A percentile compares a stretch with the other conserved stretches of the same genome.
phyloP scores from a whole-genome alignment of 768 basidiomycete species.

The Collybiopsis luxurians region DNA sequence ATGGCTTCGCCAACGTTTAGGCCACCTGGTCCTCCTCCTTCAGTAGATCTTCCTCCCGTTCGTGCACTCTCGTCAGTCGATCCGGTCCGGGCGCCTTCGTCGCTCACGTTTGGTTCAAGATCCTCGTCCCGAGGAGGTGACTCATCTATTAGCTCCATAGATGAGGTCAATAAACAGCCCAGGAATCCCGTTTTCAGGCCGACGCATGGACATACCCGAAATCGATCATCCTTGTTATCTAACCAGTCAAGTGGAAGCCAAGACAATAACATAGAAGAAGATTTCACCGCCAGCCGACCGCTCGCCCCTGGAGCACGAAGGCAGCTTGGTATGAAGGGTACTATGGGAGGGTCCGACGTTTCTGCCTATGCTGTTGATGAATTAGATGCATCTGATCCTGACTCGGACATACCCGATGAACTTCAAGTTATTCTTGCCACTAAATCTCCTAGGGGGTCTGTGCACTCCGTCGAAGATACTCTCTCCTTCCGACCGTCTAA shows the following conservation, averaged over 20 bases:
- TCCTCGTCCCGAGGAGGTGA: slow-evolving; percentile 27
- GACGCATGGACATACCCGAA: slow-evolving; percentile 18
- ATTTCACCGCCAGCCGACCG: slow-evolving; percentile 22
- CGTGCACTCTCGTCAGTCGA: neutral
- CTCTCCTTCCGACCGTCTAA: slow-evolving; percentile 27
- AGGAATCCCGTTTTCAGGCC: slow-evolving; percentile 36
- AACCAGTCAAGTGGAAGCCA: slow-evolving; percentile 2
- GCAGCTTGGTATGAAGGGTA: slow-evolving; percentile 62
- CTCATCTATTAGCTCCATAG: slow-evolving; percentile 10
- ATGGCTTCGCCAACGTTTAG: neutral
- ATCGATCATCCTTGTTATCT: slow-evolving; percentile 20
- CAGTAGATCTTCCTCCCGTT: slow-evolving; percentile 4
- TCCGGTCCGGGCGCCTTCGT: slow-evolving; percentile 6
- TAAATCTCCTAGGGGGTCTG: slow-evolving; percentile 32
- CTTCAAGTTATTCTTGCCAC: slow-evolving; percentile 57
- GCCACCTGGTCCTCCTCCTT: slow-evolving; percentile 7
- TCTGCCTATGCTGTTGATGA: slow-evolving; percentile 42
- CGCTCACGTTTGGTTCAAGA: slow-evolving; percentile 21
- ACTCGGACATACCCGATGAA: slow-evolving; percentile 83
- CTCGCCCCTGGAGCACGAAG: slow-evolving; percentile 51
- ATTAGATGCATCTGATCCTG: slow-evolving; percentile 56
- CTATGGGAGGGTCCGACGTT: slow-evolving; percentile 60
- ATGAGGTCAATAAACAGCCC: slow-evolving; percentile 21
- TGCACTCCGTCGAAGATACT: slow-evolving; percentile 34
- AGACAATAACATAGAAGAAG: neutral